Evolutionary conservation across 2,329 filamentous ascomycete genomes (phyloP).

Genomic region (Neobulgaria alba): DNA sequence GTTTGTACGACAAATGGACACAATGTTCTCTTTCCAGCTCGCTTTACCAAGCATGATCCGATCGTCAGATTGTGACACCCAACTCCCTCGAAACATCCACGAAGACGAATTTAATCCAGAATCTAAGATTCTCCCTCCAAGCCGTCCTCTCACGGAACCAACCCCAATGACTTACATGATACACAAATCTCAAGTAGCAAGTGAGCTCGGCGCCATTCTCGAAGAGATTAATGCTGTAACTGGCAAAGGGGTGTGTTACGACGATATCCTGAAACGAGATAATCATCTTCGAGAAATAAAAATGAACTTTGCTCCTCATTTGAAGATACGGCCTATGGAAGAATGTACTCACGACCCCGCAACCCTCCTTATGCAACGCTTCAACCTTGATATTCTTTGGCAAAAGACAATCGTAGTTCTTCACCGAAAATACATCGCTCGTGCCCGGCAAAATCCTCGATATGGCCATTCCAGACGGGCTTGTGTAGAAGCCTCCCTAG

Average conservation of each 20-base stretch:
- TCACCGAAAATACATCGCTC: constrained; percentile 78
- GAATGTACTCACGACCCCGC: constrained; percentile 70
- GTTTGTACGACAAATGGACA: constrained; percentile 62
- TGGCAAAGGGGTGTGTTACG: constrained; percentile 48
- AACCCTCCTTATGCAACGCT: constrained; percentile 76
- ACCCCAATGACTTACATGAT: constrained; percentile 77
- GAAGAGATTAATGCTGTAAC: constrained; percentile 50
- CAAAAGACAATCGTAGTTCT: constrained; percentile 84
- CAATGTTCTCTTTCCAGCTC: constrained; percentile 68
- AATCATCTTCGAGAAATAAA: constrained; percentile 51
- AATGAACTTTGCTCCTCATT: constrained; percentile 67
- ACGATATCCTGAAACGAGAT: constrained; percentile 56
- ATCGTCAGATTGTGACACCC: constrained; percentile 65
- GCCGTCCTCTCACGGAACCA: constrained; percentile 58
- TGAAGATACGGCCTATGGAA: constrained; percentile 67
- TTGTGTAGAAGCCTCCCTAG: constrained; percentile 80
- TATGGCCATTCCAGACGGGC: constrained; percentile 78
- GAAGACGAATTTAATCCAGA: constrained; percentile 71
- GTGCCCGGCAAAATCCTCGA: constrained; percentile 66
- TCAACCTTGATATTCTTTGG: constrained; percentile 76
- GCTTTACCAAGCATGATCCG: constrained; percentile 58
- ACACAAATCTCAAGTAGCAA: constrained; percentile 53
- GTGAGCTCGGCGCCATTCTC: constrained; percentile 63
- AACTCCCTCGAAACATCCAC: constrained; percentile 68
- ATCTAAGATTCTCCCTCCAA: constrained; percentile 57